These are phyloP conservation scores for Chaetomium sp. DNA, from an alignment of 2,329 filamentous ascomycete species.

Conservation along the genomic window DNA sequence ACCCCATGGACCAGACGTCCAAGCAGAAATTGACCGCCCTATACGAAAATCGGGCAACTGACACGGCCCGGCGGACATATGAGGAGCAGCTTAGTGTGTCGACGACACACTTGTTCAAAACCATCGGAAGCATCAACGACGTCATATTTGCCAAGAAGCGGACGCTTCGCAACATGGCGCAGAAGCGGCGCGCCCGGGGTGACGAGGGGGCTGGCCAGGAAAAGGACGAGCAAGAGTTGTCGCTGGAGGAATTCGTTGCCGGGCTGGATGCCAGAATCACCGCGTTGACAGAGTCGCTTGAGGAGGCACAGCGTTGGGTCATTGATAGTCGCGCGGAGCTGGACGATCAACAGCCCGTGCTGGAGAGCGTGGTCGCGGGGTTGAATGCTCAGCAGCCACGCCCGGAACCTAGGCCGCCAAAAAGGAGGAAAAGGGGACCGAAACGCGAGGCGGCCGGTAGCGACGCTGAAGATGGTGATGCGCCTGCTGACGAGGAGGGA, in stretches of 20 bases:
- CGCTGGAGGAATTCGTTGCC: constrained; percentile 34
- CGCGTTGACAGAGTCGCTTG: constrained; percentile 38
- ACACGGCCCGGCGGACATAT: constrained; percentile 31
- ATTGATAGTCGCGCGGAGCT: constrained; percentile 46
- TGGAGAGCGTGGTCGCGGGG: constrained; percentile 32
- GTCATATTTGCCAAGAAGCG: constrained; percentile 28
- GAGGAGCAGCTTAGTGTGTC: constrained; percentile 42
- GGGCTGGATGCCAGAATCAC: constrained; percentile 36
- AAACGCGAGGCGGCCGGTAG: constrained; percentile 9
- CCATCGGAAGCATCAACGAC: constrained; percentile 46
- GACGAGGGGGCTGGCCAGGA: constrained; percentile 16
- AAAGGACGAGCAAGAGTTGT: constrained; percentile 17
- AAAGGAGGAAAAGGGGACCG: constrained; percentile 14
- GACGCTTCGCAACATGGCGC: constrained; percentile 27
- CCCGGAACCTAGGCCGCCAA: constrained; percentile 14
- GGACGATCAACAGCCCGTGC: constrained; percentile 40
- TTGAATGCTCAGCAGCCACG: constrained; percentile 22
- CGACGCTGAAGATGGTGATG: constrained; percentile 17
- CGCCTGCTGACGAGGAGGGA: constrained; percentile 16
- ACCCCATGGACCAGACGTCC: constrained; percentile 35
- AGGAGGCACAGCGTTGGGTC: constrained; percentile 40
- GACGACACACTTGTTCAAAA: constrained; percentile 37
- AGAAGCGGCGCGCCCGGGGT: constrained; percentile 32
- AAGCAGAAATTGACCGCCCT: constrained; percentile 31
- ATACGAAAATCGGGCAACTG: constrained; percentile 34